Evolutionary conservation across 371 early-diverging fungal species (phyloP), one percentile per base, ranked within the genome.

Genomic region (Apophysomyces ossiformis): DNA sequence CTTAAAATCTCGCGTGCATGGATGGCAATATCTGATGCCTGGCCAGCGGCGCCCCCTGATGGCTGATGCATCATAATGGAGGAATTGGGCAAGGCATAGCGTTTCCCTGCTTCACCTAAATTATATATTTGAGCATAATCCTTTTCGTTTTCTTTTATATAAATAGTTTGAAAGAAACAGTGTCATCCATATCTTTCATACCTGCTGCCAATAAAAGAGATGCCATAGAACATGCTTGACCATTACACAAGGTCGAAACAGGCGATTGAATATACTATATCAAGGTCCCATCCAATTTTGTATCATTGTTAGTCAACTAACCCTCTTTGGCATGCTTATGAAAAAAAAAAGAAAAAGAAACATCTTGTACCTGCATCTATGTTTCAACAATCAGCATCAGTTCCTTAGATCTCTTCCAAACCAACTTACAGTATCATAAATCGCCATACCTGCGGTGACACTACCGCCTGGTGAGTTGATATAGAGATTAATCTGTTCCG

Each of bases 191-290:
- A 54, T 43, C 1, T 37, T 47, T 13, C 46, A 63, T 81, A 87
- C 90, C 94, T 38, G 96, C 95, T 15, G 95, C 85, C 62, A 99
- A 79, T 41, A 99, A 85, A 63, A 99, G 83, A 37, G 98, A 97
- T 5, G 95, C 99, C 99, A 99, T 99, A 0, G 97, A 96, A 66
- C 96, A 95, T 8, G 99, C 98, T 77, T 97, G 97, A 7, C 99
- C 99, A 61, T 93, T 91, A 78, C 98, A 98, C 58, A 97, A 78
- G 1, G 99, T 99, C 7, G 93, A 87, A 0, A 99, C 96, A 4
- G 98, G 96, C 6, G 91, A 90, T 82, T 92, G 86, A 44, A 98
- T 94, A 66, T 95, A 97, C 90, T 97, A 75, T 67, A 26, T 26
- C 3, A 26, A 75, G 54, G 8, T 15, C 47, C 57, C 64, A 21